Base-by-base conservation (phyloP, 2,329 filamentous ascomycete genomes). In the Talaromyces sp. region DNA sequence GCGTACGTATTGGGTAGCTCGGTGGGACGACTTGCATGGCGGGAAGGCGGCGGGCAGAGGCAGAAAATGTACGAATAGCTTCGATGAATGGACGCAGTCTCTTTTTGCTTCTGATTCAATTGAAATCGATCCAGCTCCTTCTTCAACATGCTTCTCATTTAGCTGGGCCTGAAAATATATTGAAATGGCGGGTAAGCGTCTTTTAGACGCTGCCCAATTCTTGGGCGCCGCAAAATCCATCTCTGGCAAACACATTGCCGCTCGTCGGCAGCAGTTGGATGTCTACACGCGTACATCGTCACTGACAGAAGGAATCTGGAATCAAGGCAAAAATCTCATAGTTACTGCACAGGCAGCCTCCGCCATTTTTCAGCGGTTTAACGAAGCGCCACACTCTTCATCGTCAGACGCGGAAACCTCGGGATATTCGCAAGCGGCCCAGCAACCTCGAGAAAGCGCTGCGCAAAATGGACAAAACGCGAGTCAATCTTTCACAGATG, bases 201-300 rank as follows among this genome's bases (percentile, higher is more conserved):
- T 85, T 82, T 70, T 92, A 71, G 90, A 93, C 77, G 79, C 89
- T 68, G 85, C 87, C 66, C 84, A 87, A 63, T 80, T 93, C 65
- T 81, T 89, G 73, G 86, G 83, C 78, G 89, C 86, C 71, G 88
- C 89, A 56, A 84, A 86, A 62, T 84, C 84, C 35, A 82, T 93
- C 63, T 88, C 87, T 68, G 80, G 75, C 74, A 84, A 86, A 71
- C 86, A 88, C 69, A 73, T 86, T 60, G 77, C 76, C 49, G 80
- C 88, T 55, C 84, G 85, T 24, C 78, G 81, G 58, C 80, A 82
- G 58, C 86, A 89, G 71, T 77, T 87, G 67, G 83, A 88, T 69
- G 73, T 85, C 54, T 89, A 84, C 72, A 85, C 77, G 55, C 80
- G 82, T 65, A 89, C 87, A 0, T 89, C 87, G 2, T 84, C 83